Evolutionary conservation across 306 rosid species (phyloP).

Genomic region (Quercus parvula): DNA sequence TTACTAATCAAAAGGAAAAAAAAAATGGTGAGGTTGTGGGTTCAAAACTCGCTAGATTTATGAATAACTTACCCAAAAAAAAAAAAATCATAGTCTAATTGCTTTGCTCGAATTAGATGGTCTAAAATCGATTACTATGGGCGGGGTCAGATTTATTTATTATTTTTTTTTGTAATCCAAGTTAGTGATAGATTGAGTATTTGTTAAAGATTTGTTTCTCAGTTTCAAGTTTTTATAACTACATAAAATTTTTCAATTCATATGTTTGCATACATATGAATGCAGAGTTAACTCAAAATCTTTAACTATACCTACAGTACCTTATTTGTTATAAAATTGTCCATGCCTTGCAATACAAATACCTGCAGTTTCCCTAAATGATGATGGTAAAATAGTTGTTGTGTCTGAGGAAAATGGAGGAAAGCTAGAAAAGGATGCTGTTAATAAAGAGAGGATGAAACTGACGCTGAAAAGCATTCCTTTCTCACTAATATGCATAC

Average conservation of each 20-base stretch:
- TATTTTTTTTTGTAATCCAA: not conserved
- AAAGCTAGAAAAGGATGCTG: conserved; percentile 43
- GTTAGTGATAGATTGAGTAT: not conserved
- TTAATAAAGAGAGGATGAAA: conserved; percentile 74
- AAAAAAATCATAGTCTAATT: not conserved
- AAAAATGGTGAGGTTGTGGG: too few species aligned
- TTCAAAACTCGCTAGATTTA: too few species aligned
- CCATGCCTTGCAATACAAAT: conserved; percentile 59
- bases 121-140: not conserved
- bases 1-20: too few species aligned
- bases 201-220: not conserved
- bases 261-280: not conserved
- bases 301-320: not conserved
- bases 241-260: not conserved
- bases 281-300: not conserved
- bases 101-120: not conserved
- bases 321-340: conserved; percentile 2
- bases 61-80: too few species aligned
- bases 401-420: conserved; percentile 58
- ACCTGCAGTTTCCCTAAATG: conserved; percentile 70
- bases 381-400: conserved; percentile 70
- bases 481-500: conserved; percentile 75
- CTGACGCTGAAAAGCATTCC: conserved; percentile 64
- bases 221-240: not conserved
- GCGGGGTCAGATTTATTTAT: too few species aligned